phyloP scores from a whole-genome alignment of 148 eudicot species.

The Drosera capensis region DNA sequence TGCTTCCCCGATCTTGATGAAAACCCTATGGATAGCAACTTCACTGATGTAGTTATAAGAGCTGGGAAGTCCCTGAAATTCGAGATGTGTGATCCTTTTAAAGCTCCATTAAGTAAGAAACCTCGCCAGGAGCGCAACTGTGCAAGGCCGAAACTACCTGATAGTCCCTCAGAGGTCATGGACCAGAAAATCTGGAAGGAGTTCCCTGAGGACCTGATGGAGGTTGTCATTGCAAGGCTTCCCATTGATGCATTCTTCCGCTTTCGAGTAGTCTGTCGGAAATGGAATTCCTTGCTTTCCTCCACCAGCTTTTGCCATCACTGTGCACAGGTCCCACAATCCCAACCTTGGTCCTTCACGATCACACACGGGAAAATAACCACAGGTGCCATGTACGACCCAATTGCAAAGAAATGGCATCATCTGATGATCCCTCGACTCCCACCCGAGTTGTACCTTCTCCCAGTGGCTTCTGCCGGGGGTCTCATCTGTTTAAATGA shows the following conservation, averaged over 20 bases:
- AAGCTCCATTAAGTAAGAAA: conserved; percentile 53
- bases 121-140: conserved; percentile 40
- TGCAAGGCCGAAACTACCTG: conserved; percentile 15
- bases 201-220: conserved; percentile 79
- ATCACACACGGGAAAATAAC: conserved; percentile 49
- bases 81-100: conserved; percentile 45
- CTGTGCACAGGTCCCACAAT: conserved; percentile 38
- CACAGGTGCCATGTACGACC: conserved; percentile 71
- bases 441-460: conserved; percentile 43
- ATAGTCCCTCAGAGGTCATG: conserved; percentile 30
- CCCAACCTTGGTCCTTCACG: conserved; percentile 82
- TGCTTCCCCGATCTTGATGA: conserved; percentile 45
- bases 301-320: conserved; percentile 70
- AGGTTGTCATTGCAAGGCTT: conserved; percentile 79
- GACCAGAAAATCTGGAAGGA: conserved; percentile 73
- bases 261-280: too few relatives aligned
- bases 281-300: too few relatives aligned
- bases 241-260: conserved; percentile 75
- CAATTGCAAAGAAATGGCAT: conserved; percentile 61
- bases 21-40: conserved; percentile 29
- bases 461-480: conserved; percentile 89
- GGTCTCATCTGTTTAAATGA: conserved; percentile 87
- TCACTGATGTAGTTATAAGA: conserved; percentile 23
- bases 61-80: conserved; percentile 34
- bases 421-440: conserved; percentile 50